Conservation (phyloP, 2,329 filamentous ascomycete species). For the Apiospora arundinis region DNA sequence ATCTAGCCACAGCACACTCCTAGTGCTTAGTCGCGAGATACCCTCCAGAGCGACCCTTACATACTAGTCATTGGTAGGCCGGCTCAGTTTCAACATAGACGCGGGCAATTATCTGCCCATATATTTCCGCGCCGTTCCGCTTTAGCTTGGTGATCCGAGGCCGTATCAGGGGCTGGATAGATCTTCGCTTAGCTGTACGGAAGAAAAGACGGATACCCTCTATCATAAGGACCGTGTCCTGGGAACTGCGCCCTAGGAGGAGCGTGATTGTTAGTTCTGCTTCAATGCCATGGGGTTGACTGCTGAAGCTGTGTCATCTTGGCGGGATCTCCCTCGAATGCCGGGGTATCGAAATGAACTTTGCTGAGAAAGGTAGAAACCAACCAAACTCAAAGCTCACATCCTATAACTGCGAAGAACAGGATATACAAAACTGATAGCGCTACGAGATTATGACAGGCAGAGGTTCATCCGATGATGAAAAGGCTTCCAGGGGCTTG, state of each 20-base stretch:
- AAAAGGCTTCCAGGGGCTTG: constrained; percentile 7
- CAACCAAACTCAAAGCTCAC: no score
- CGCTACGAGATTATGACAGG: background rate
- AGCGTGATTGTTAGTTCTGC: background rate
- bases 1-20: background rate
- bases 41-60: background rate
- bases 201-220: background rate
- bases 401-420: background rate
- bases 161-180: background rate
- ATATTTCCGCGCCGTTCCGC: constrained; percentile 15
- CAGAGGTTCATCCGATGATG: constrained; percentile 1
- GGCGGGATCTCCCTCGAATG: background rate
- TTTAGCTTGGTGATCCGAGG: constrained; percentile 5
- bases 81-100: background rate
- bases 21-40: background rate
- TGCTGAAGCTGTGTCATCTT: background rate
- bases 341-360: background rate
- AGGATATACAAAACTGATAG: background rate
- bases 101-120: background rate
- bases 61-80: background rate
- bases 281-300: background rate
- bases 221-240: background rate
- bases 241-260: background rate
- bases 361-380: background rate
- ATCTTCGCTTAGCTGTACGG: background rate